A percentile compares a stretch with the other conserved stretches of the same genome.
phyloP scores from a whole-genome alignment of 441 rosid genomes.

The Croton setiger region DNA sequence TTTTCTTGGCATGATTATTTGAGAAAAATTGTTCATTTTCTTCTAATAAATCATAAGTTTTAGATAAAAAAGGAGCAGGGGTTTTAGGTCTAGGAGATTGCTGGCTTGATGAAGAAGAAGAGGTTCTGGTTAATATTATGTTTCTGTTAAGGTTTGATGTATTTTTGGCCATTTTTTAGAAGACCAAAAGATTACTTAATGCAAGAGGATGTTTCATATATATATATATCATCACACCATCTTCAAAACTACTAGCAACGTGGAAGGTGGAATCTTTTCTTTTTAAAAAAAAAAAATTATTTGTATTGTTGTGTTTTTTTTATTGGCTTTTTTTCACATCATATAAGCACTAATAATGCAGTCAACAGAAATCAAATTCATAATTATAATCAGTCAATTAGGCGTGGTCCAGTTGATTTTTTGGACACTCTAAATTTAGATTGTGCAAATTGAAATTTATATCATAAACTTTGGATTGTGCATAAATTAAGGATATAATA shows the following conservation, averaged over 20 bases:
- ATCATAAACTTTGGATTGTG: too few relatives aligned
- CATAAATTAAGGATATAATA: too few relatives aligned
- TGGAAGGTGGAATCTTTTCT: slow-evolving; percentile 22
- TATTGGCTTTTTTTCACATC: not conserved
- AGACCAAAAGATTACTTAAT: slow-evolving; percentile 4
- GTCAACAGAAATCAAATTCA: too few relatives aligned
- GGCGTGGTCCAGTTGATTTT: too few relatives aligned
- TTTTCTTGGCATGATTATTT: slow-evolving; percentile 14
- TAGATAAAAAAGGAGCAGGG: slow-evolving; percentile 50
- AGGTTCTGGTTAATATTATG: not conserved
- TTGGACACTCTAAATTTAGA: too few relatives aligned
- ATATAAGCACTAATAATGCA: too few relatives aligned
- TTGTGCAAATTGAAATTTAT: too few relatives aligned
- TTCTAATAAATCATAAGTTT: slow-evolving; percentile 53
- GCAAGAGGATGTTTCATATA: slow-evolving; percentile 18
- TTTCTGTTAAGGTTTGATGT: slow-evolving; percentile 1
- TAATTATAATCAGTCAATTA: too few relatives aligned
- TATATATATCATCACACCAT: too few relatives aligned
- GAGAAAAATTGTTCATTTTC: slow-evolving; percentile 26
- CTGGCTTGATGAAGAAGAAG: slow-evolving; percentile 6
- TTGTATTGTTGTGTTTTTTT: not conserved
- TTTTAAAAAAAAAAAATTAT: too few relatives aligned
- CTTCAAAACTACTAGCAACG: slow-evolving; percentile 25
- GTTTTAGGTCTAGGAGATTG: slow-evolving; percentile 29
- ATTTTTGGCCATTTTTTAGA: slow-evolving; percentile 18